phyloP scores from a whole-genome alignment of 1,284 basidiomycete genomes.

The Chalciporus sp. region DNA sequence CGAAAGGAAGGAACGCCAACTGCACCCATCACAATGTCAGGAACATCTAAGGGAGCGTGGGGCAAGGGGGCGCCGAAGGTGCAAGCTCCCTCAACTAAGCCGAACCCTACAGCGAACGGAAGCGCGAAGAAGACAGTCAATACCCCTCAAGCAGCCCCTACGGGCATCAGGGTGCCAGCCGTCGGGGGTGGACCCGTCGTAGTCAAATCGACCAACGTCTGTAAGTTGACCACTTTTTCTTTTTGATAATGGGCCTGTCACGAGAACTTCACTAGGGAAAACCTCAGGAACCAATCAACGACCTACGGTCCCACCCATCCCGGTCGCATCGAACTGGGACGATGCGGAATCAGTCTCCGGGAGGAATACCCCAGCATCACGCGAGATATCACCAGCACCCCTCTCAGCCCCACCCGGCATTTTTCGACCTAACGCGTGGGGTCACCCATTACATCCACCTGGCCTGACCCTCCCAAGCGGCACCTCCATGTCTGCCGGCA shows the following conservation, averaged over 20 bases:
- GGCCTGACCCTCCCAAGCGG: constrained; percentile 9
- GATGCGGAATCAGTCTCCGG: constrained; percentile 21
- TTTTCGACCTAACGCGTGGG: constrained; percentile 13
- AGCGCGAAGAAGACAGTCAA: constrained; percentile 17
- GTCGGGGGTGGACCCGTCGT: constrained; percentile 27
- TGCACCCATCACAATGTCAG: background rate
- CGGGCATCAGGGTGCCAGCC: constrained; percentile 20
- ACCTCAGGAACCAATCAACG: constrained; percentile 8
- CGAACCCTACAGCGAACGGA: constrained; percentile 25
- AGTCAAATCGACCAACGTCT: constrained; percentile 33
- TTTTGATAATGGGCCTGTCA: background rate
- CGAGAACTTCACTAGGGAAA: constrained; percentile 15
- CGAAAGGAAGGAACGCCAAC: constrained; percentile 16
- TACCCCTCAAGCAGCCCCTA: constrained; percentile 8
- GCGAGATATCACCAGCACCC: constrained; percentile 4
- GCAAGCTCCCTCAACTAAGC: constrained; percentile 9
- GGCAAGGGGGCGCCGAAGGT: constrained; percentile 21
- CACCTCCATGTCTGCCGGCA: background rate
- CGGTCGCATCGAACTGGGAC: constrained; percentile 22
- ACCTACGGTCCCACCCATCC: background rate
- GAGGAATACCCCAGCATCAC: constrained; percentile 18
- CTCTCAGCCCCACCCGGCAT: constrained; percentile 13
- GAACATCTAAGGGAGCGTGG: constrained; percentile 17
- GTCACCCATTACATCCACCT: constrained; percentile 11
- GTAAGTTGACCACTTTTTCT: constrained; percentile 16